phyloP scores from a whole-genome alignment of 75 land plant species.

The Selaginella tamariscina region DNA sequence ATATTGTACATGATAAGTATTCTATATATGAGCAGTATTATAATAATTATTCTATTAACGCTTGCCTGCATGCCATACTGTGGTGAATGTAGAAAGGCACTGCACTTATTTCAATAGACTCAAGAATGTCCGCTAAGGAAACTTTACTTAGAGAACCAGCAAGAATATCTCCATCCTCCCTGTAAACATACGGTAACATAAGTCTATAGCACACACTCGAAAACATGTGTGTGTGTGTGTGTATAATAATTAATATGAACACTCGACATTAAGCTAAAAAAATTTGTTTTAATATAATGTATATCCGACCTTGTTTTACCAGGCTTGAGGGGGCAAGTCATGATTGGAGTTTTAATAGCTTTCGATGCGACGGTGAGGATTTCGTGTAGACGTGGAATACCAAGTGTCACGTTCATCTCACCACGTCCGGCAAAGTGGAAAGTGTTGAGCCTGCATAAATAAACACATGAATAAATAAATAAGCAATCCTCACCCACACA shows the following conservation, averaged over 20 bases:
- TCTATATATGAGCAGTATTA: no score
- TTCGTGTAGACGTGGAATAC: slow-evolving; percentile 89
- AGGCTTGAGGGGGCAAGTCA: slow-evolving; percentile 66
- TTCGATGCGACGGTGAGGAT: slow-evolving; percentile 69
- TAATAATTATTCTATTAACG: no score
- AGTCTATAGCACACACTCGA: no score
- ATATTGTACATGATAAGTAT: no score
- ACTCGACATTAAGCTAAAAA: neutral
- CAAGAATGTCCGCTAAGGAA: slow-evolving; percentile 54
- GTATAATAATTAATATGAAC: no score
- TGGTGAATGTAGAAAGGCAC: slow-evolving; percentile 33
- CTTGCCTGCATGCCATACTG: slow-evolving; percentile 11
- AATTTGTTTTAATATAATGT: neutral
- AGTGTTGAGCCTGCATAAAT: slow-evolving; percentile 65
- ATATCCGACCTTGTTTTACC: slow-evolving; percentile 52
- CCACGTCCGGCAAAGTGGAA: slow-evolving; percentile 97
- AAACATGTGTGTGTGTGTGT: no score
- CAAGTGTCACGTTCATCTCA: slow-evolving; percentile 94
- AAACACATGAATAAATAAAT: no score
- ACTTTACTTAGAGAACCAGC: slow-evolving; percentile 53
- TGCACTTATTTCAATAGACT: slow-evolving; percentile 52
- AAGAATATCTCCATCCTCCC: slow-evolving; percentile 64
- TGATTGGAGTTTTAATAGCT: slow-evolving; percentile 64
- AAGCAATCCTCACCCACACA: neutral
- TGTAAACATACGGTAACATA: no score